Conservation (phyloP, 495 filamentous ascomycete species). For the Penicillium maclennaniae region DNA sequence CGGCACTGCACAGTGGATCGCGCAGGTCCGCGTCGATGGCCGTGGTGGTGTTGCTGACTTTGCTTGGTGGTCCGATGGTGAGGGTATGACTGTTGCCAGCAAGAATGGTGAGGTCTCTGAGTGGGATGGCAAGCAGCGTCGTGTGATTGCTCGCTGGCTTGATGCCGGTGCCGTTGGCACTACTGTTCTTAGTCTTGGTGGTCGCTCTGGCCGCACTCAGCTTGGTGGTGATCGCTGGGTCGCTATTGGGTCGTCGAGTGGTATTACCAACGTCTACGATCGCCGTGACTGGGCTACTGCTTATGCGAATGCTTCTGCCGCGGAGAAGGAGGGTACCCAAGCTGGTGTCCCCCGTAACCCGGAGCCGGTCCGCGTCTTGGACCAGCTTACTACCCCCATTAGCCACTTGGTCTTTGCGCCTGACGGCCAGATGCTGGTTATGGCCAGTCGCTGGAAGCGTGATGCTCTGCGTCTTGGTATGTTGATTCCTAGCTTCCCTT, state of each 20-base stretch:
- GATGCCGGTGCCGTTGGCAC: conserved; percentile 89
- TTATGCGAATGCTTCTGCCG: conserved; percentile 23
- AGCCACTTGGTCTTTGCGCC: conserved; percentile 74
- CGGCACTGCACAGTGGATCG: conserved; percentile 81
- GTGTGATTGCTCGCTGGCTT: conserved; percentile 74
- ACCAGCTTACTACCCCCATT: conserved; percentile 82
- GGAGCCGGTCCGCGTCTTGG: conserved; percentile 64
- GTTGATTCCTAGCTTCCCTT: conserved; percentile 11
- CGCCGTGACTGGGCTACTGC: conserved; percentile 56
- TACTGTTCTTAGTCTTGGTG: conserved; percentile 75
- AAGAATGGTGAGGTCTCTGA: conserved; percentile 93
- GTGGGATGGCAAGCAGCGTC: conserved; percentile 63
- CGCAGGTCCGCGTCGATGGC: conserved; percentile 77
- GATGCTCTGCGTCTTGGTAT: conserved; percentile 74
- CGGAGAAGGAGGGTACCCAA: conserved; percentile 21
- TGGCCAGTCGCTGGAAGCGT: conserved; percentile 79
- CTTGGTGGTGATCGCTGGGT: conserved; percentile 86
- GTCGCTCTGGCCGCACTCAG: conserved; percentile 48
- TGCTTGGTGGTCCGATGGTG: conserved; percentile 83
- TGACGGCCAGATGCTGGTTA: conserved; percentile 82
- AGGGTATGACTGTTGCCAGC: conserved; percentile 70
- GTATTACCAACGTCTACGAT: conserved; percentile 92
- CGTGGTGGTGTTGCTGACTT: conserved; percentile 82
- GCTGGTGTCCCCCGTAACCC: conserved; percentile 49
- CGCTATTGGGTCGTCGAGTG: conserved; percentile 76